Conservation (phyloP, 1,139 yeast genomes). For the Candida neerlandica region DNA sequence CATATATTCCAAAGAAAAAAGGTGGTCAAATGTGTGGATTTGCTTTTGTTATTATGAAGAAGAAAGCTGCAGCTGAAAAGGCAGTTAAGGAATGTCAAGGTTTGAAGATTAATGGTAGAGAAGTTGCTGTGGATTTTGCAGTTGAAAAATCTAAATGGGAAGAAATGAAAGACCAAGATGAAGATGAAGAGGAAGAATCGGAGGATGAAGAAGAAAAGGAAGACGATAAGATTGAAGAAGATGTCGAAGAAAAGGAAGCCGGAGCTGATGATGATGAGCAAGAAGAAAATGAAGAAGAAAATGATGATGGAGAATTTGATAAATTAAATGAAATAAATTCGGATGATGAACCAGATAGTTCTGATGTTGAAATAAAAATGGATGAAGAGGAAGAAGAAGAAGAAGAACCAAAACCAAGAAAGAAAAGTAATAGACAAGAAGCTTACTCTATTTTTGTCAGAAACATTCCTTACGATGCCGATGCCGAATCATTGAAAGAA, state of each 20-base stretch:
- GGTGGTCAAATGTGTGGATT: constrained; percentile 94
- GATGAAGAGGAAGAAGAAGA: constrained; percentile 32
- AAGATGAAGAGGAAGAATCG: constrained; percentile 39
- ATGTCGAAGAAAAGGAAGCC: constrained; percentile 22
- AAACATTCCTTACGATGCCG: constrained; percentile 94
- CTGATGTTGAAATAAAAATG: constrained; percentile 23
- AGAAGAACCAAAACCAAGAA: constrained; percentile 33
- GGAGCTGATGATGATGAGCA: constrained; percentile 19
- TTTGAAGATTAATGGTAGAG: constrained; percentile 83
- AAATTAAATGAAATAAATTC: constrained; percentile 31
- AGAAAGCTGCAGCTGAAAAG: constrained; percentile 71
- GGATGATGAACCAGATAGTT: constrained; percentile 29
- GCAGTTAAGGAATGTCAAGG: constrained; percentile 79
- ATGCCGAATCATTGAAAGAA: constrained; percentile 70
- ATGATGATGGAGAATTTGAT: constrained; percentile 30
- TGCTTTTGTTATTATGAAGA: constrained; percentile 92
- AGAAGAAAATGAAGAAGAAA: constrained; percentile 27
- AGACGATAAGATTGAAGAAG: constrained; percentile 22
- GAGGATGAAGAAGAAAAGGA: constrained; percentile 30
- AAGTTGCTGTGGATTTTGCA: constrained; percentile 94
- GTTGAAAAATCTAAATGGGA: constrained; percentile 86
- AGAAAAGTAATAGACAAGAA: constrained; percentile 63
- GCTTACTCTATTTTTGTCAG: constrained; percentile 79
- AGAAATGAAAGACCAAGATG: constrained; percentile 39
- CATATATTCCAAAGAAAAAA: constrained; percentile 82